These are phyloP conservation scores for Alternaria sp. DNA, from an alignment of 2,329 filamentous ascomycete species.

Conservation along the genomic window DNA sequence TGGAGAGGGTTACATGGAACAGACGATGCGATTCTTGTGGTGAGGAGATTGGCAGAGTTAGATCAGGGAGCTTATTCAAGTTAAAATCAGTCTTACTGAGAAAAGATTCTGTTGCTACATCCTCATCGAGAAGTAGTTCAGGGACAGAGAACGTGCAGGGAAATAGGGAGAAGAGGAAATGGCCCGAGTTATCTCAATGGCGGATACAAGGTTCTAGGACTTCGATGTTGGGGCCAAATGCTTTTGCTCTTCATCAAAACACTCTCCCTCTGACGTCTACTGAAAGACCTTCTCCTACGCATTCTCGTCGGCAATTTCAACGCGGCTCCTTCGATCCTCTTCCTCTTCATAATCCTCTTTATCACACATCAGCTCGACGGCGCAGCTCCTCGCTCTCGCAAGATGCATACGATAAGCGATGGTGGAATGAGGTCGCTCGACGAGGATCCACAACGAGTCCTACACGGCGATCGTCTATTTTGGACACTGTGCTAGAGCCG, in stretches of 20 bases:
- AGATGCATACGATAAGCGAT: slow-evolving; percentile 10
- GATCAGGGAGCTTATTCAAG: neutral
- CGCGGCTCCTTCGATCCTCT: neutral
- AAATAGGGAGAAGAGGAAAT: neutral
- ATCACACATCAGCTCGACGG: neutral
- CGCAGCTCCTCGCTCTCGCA: neutral
- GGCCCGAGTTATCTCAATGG: neutral
- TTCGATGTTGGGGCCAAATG: neutral
- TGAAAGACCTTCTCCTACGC: neutral
- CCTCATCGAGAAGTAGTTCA: neutral
- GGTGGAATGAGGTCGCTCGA: slow-evolving; percentile 17
- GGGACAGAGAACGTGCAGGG: neutral
- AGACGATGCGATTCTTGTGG: neutral
- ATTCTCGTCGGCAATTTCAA: neutral
- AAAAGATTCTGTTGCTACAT: neutral
- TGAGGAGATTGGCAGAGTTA: neutral
- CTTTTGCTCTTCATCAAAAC: neutral
- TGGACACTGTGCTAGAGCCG: slow-evolving; percentile 21
- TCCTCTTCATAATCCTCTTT: neutral
- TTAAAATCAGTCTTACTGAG: neutral
- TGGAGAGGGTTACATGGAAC: neutral
- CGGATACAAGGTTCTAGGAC: neutral
- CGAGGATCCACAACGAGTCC: slow-evolving; percentile 8
- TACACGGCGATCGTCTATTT: slow-evolving; percentile 12
- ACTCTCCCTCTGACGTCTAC: slow-evolving; percentile 3